Conservation (phyloP, 2,329 filamentous ascomycete species). For the Monosporascus cannonballus region DNA sequence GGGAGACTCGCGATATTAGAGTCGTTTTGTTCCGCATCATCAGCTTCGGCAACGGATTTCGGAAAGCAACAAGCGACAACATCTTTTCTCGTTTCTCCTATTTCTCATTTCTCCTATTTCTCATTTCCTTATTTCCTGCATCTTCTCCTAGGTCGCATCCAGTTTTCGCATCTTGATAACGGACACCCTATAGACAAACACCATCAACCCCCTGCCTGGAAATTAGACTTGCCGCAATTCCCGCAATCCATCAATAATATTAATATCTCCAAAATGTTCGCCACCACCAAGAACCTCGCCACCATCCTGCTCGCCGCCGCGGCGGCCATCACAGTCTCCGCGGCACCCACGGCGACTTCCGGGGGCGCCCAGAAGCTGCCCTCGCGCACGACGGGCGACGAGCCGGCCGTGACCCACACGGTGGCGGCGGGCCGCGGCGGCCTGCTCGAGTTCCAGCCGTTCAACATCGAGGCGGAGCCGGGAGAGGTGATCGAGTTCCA, state of each 20-base stretch:
- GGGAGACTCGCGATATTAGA: background rate
- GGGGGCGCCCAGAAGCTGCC: slow-evolving; percentile 17
- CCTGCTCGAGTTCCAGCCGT: slow-evolving; percentile 42
- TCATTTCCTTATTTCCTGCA: background rate
- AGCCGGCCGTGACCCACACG: slow-evolving; percentile 37
- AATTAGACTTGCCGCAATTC: too few species aligned
- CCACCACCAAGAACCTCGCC: slow-evolving; percentile 21
- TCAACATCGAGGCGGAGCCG: slow-evolving; percentile 39
- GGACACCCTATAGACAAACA: too few species aligned
- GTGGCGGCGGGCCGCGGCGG: slow-evolving; percentile 39
- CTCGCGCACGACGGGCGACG: slow-evolving; percentile 26
- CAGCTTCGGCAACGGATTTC: background rate
- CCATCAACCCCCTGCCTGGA: too few species aligned
- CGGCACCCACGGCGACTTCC: slow-evolving; percentile 27
- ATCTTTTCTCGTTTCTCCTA: background rate
- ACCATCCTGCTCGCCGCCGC: slow-evolving; percentile 20
- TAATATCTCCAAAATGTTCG: slow-evolving; percentile 24
- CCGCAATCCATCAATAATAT: background rate
- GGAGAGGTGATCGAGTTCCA: slow-evolving; percentile 50
- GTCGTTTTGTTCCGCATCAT: background rate
- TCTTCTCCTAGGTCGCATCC: background rate
- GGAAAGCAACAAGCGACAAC: background rate
- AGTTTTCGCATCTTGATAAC: background rate
- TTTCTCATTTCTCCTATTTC: background rate
- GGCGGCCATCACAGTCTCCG: slow-evolving; percentile 19